Base-by-base conservation (phyloP, 345 rosid species). In the Gossypium thurberi region DNA sequence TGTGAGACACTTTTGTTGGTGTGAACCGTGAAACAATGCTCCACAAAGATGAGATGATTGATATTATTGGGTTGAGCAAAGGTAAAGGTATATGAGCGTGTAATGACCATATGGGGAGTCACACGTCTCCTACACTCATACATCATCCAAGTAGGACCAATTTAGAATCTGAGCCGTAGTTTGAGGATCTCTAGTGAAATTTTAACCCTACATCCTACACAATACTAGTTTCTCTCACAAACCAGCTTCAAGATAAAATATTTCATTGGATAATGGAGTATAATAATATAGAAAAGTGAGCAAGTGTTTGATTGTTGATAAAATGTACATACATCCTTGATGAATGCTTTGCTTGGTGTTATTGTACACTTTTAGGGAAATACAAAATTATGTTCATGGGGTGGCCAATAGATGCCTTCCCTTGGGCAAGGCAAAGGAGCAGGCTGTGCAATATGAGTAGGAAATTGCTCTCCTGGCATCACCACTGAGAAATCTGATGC, bases 401-500 rank as follows among this genome's bases (percentile, higher is more conserved):
- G 69, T 66, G 96, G 94, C 91, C 92, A 88, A 66, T 47, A 70
- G 23, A 84, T 76, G 73, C 85, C 84, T 84, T 94, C 98, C 78
- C 98, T 88, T 11, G 76, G 75, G 76, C 96, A 90, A 56, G 97
- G 92, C 17, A 89, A 82, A 14, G 98, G 97, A 57, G 94, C 88
- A 13, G 90, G 92, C 70, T 86, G 90, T 7, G 98, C 98, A 68
- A 93, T 87, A 81, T 76, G 86, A 65, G 95, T 90, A 6, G 98
- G 97, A 53, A 80, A 56, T 26, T 82, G 81, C 75, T 89, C 87
- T 62, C 97, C 98, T 1, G 98, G 98, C 97, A 94, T 94, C 84
- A 88, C 69, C 26, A 92, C 97, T 37, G 97, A 88, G 79, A 85
- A 86, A 82, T 91, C 97, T 8, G 86, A 78, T 55, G 85, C 84